Conservation (phyloP, 2,329 filamentous ascomycete genomes). For the Dothideomycetes sp. region DNA sequence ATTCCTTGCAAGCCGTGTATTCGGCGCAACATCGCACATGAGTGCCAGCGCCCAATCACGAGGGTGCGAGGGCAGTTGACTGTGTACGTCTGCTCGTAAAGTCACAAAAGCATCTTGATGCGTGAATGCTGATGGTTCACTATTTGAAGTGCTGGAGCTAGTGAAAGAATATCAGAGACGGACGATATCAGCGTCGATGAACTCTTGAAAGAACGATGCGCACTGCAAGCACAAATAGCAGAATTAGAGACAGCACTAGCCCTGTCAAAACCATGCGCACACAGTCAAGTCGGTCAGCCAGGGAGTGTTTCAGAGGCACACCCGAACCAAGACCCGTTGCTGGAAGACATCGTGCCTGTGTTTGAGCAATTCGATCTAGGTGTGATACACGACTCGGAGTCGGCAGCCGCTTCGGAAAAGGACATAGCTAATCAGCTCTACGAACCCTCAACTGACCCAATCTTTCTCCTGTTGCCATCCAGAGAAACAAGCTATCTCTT, state of each 20-base stretch:
- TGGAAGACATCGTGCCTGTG: slow-evolving; percentile 12
- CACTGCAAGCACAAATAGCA: slow-evolving; percentile 11
- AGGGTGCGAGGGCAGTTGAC: slow-evolving; percentile 11
- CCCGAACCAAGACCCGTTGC: not conserved
- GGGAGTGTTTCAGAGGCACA: not conserved
- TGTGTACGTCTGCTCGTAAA: slow-evolving; percentile 8
- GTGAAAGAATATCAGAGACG: not conserved
- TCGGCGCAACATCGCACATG: slow-evolving; percentile 13
- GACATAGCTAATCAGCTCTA: slow-evolving; percentile 10
- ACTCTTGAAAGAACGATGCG: slow-evolving; percentile 12
- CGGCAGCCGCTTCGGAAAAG: slow-evolving; percentile 3
- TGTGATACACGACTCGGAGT: slow-evolving; percentile 2
- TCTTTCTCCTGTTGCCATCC: slow-evolving; percentile 11
- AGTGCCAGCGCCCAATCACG: slow-evolving; percentile 14
- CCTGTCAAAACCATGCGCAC: slow-evolving; percentile 7
- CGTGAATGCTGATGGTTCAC: not conserved
- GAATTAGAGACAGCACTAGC: slow-evolving; percentile 11
- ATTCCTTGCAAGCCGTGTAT: slow-evolving; percentile 14
- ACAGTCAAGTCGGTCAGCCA: not conserved
- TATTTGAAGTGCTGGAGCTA: not conserved
- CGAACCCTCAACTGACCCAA: slow-evolving; percentile 9
- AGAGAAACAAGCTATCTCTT: slow-evolving; percentile 6
- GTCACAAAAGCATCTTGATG: not conserved
- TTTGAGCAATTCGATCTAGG: slow-evolving; percentile 13
- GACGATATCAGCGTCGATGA: slow-evolving; percentile 7